Evolutionary conservation across 768 basidiomycete genomes (phyloP).

Genomic region (Exidia glandulosa): DNA sequence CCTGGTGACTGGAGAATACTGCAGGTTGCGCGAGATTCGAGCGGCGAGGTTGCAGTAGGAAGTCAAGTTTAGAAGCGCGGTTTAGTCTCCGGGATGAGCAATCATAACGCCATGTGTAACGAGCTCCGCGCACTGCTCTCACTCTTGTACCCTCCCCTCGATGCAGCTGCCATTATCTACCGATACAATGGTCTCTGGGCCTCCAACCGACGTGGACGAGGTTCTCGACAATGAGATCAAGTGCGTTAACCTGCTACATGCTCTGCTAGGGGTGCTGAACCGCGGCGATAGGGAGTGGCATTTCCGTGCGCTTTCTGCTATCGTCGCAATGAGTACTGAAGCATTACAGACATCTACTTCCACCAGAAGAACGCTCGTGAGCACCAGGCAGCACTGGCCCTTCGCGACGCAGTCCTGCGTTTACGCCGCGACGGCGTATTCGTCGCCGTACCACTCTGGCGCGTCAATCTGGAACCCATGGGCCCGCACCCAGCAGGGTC

Average conservation of each 20-base stretch:
- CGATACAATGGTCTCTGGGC: constrained; percentile 5
- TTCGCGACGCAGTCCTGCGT: constrained; percentile 61
- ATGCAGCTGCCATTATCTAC: neutral
- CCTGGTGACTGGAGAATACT: too few species aligned
- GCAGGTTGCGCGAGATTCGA: too few species aligned
- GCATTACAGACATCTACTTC: constrained; percentile 60
- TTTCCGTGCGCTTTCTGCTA: constrained; percentile 41
- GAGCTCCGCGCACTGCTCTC: neutral
- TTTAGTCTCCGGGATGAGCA: neutral
- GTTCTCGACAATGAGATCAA: constrained; percentile 55
- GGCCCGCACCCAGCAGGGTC: constrained; percentile 75
- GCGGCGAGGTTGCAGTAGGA: neutral
- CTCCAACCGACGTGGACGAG: constrained; percentile 40
- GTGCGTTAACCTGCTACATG: constrained; percentile 22
- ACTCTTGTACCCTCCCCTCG: neutral
- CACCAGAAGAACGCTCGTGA: constrained; percentile 53
- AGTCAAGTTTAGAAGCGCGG: neutral
- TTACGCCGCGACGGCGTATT: constrained; percentile 68
- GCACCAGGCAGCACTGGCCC: constrained; percentile 51
- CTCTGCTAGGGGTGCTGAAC: neutral
- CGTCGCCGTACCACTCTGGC: constrained; percentile 63
- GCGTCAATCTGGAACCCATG: constrained; percentile 56
- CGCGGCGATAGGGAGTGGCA: constrained; percentile 55
- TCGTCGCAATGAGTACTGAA: neutral
- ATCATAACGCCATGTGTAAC: neutral